Conservation (phyloP, 768 basidiomycete species). For the Calocybe cyanea region DNA sequence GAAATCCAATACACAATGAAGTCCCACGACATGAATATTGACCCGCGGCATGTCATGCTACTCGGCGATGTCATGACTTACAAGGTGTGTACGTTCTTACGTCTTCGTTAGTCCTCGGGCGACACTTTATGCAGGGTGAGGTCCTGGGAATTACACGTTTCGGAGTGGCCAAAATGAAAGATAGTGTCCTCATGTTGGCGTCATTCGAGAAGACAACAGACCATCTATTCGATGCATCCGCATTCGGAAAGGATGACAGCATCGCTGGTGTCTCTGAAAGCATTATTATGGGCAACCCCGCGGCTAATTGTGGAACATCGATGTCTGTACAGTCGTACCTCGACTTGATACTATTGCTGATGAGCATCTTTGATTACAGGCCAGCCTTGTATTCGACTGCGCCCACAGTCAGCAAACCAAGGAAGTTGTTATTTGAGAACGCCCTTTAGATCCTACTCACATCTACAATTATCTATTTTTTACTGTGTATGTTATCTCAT, state of each 20-base stretch:
- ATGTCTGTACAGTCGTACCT: slow-evolving; percentile 52
- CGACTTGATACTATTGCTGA: slow-evolving; percentile 1
- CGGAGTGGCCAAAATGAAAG: slow-evolving; percentile 99
- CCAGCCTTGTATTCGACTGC: slow-evolving; percentile 44
- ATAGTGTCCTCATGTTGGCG: slow-evolving; percentile 97
- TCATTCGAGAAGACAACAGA: slow-evolving; percentile 99
- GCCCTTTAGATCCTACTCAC: slow-evolving; percentile 27
- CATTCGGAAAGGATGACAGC: slow-evolving; percentile 91
- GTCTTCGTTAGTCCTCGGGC: slow-evolving; percentile 3
- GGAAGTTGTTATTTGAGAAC: slow-evolving; percentile 47
- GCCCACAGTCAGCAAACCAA: slow-evolving; percentile 44
- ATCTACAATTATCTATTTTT: too few species aligned
- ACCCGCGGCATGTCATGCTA: slow-evolving; percentile 97
- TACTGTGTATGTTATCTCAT: too few species aligned
- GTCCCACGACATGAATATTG: slow-evolving; percentile 96
- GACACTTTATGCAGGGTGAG: slow-evolving; percentile 63
- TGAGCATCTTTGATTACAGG: slow-evolving; percentile 25
- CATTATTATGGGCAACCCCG: slow-evolving; percentile 98
- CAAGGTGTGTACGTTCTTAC: slow-evolving; percentile 53
- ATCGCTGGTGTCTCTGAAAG: slow-evolving; percentile 98
- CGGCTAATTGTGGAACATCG: slow-evolving; percentile 90
- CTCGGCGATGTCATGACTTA: slow-evolving; percentile 98
- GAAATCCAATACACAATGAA: slow-evolving; percentile 98
- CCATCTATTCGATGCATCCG: slow-evolving; percentile 96
- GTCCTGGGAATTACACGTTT: slow-evolving; percentile 98